Conservation (phyloP, 768 basidiomycete species). For the Lentinus brumalis region DNA sequence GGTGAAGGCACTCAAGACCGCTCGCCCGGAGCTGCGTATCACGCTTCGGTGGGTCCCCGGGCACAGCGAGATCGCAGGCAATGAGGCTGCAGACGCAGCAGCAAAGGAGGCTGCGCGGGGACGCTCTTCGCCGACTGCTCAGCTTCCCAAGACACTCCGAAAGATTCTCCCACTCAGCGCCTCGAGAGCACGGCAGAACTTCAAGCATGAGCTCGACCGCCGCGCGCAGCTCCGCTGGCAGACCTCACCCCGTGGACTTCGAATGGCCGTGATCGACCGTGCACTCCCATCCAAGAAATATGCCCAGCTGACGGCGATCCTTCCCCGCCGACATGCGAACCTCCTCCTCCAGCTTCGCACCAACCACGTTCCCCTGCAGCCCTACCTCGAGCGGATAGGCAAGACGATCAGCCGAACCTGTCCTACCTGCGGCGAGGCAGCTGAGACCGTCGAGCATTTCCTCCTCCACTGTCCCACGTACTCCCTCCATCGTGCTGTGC, state of each 20-base stretch:
- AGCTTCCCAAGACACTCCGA: too few relatives aligned
- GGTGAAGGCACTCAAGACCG: not conserved
- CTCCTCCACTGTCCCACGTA: slow-evolving; percentile 21
- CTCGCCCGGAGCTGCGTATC: not conserved
- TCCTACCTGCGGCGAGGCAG: slow-evolving; percentile 8
- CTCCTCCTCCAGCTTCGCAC: slow-evolving; percentile 35
- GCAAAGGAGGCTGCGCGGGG: slow-evolving; percentile 26
- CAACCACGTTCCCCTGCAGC: slow-evolving; percentile 33
- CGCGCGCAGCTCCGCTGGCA: not conserved
- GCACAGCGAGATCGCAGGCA: slow-evolving; percentile 23
- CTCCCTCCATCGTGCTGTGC: not conserved
- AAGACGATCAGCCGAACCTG: slow-evolving; percentile 10
- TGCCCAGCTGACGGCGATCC: not conserved
- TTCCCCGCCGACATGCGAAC: slow-evolving; percentile 6
- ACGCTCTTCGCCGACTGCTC: too few relatives aligned
- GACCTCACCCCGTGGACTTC: not conserved
- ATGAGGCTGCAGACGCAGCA: slow-evolving; percentile 23
- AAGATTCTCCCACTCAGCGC: too few relatives aligned
- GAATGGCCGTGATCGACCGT: not conserved
- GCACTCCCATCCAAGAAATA: slow-evolving; percentile 3
- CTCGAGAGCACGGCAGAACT: too few relatives aligned
- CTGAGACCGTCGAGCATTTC: slow-evolving; percentile 25
- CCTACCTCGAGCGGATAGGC: slow-evolving; percentile 27
- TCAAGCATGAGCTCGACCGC: too few relatives aligned
- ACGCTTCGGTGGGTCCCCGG: slow-evolving; percentile 26